A percentile compares a stretch with the other conserved stretches of the same genome.
These are phyloP conservation scores for Psilocybe tampanensis DNA, from an alignment of 768 basidiomycete species.

Conservation along the genomic window DNA sequence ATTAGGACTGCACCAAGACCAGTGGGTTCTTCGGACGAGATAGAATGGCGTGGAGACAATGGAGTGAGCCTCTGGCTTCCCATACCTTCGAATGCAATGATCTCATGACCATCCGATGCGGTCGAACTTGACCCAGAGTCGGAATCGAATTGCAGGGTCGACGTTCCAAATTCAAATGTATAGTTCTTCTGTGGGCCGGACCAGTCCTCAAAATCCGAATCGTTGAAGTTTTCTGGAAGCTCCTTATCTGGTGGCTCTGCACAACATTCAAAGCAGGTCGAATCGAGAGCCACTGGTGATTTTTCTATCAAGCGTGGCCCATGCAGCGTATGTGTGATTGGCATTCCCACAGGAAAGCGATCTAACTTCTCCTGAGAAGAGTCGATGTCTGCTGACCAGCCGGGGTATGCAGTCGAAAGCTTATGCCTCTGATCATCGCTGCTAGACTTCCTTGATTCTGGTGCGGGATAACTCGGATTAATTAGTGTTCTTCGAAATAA, in stretches of 20 bases:
- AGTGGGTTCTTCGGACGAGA: not conserved
- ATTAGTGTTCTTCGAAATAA: too few species aligned
- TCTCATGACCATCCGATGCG: conserved; percentile 15
- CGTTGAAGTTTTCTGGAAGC: not conserved
- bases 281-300: conserved; percentile 4
- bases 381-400: conserved; percentile 21
- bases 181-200: not conserved
- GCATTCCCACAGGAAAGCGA: conserved; percentile 12
- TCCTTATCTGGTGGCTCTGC: too few species aligned
- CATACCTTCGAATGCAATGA: conserved; percentile 1
- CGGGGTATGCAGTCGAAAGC: not conserved
- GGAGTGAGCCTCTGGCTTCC: not conserved
- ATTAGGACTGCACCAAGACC: not conserved
- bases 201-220: not conserved
- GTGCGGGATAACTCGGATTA: not conserved
- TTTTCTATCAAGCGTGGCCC: not conserved
- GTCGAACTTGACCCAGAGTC: conserved; percentile 5
- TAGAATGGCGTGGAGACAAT: not conserved
- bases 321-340: conserved; percentile 8
- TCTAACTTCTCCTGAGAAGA: conserved; percentile 21
- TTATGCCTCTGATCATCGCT: not conserved
- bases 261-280: not conserved
- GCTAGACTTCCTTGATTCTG: not conserved
- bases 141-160: conserved; percentile 4
- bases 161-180: not conserved